Percentiles rank a stretch among this genome's conserved stretches.
phyloP scores from a whole-genome alignment of 495 filamentous ascomycete species.

The Penicillium paradoxum region DNA sequence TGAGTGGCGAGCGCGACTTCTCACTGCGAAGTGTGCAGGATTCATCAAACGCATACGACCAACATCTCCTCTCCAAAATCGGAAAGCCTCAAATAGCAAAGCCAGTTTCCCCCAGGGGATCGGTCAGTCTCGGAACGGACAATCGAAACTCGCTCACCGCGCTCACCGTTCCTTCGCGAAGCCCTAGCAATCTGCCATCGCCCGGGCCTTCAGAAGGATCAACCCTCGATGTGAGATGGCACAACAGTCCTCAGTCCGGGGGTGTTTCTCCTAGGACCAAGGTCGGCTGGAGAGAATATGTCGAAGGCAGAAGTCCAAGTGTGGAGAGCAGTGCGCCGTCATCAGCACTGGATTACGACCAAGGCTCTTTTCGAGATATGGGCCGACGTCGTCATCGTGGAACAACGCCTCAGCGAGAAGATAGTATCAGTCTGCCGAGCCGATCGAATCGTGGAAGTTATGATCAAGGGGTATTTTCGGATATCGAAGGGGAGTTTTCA shows the following conservation, averaged over 20 bases:
- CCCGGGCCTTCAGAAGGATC: slow-evolving; percentile 42
- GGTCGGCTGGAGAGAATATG: slow-evolving; percentile 37
- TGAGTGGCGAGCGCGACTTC: slow-evolving; percentile 55
- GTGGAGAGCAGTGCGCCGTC: slow-evolving; percentile 46
- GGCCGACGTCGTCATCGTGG: slow-evolving; percentile 33
- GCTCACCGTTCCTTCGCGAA: slow-evolving; percentile 42
- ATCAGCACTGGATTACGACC: slow-evolving; percentile 40
- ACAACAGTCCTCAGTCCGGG: slow-evolving; percentile 40
- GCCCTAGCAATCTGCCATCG: slow-evolving; percentile 40
- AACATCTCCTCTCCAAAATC: slow-evolving; percentile 71
- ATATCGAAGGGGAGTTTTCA: slow-evolving; percentile 60
- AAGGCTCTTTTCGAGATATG: slow-evolving; percentile 29
- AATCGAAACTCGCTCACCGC: slow-evolving; percentile 46
- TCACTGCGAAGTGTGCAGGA: slow-evolving; percentile 53
- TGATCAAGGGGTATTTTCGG: slow-evolving; percentile 57
- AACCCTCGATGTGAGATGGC: slow-evolving; percentile 39
- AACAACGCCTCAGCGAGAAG: slow-evolving; percentile 46
- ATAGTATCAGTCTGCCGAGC: slow-evolving; percentile 41
- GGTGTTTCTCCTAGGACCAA: slow-evolving; percentile 45
- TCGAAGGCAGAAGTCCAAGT: slow-evolving; percentile 47
- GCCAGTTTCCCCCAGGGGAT: slow-evolving; percentile 53
- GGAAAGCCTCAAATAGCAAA: slow-evolving; percentile 63
- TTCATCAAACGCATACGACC: slow-evolving; percentile 70
- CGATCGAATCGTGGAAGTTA: slow-evolving; percentile 56
- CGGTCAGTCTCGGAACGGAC: slow-evolving; percentile 49